Conservation (phyloP, 768 basidiomycete genomes). For the Pleurotus salmoneostramineus region DNA sequence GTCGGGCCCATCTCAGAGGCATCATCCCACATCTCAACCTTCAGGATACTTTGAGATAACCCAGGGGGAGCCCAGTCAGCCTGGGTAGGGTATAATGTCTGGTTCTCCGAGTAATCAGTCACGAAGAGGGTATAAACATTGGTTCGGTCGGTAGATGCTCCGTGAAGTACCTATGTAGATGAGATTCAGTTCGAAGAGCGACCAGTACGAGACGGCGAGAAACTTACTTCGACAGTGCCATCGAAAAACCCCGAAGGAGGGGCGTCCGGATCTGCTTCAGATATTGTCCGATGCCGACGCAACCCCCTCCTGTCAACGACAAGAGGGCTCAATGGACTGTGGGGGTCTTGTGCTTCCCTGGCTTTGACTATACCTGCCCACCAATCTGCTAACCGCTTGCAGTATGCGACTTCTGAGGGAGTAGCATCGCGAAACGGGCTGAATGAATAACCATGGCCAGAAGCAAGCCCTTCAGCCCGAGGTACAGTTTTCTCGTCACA, state of each 20-base stretch:
- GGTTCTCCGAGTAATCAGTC: slow-evolving; percentile 60
- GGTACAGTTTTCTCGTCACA: slow-evolving; percentile 27
- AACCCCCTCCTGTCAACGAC: slow-evolving; percentile 7
- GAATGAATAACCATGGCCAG: slow-evolving; percentile 34
- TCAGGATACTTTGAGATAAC: slow-evolving; percentile 42
- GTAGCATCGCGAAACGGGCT: slow-evolving; percentile 42
- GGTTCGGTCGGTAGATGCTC: slow-evolving; percentile 29
- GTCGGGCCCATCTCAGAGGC: slow-evolving; percentile 35
- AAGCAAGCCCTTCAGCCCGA: slow-evolving; percentile 24
- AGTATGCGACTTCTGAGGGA: slow-evolving; percentile 37
- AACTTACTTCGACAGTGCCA: slow-evolving; percentile 56
- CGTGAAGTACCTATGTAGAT: slow-evolving; percentile 42
- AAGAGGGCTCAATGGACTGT: slow-evolving; percentile 8
- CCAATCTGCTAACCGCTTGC: slow-evolving; percentile 43
- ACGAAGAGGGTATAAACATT: slow-evolving; percentile 49
- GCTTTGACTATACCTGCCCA: slow-evolving; percentile 26
- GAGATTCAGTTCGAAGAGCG: not conserved
- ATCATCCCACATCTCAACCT: slow-evolving; percentile 55
- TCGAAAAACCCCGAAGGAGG: slow-evolving; percentile 52
- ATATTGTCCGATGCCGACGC: slow-evolving; percentile 44
- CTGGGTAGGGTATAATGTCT: slow-evolving; percentile 24
- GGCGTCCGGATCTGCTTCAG: slow-evolving; percentile 42
- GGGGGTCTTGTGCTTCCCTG: not conserved
- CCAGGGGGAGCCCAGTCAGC: slow-evolving; percentile 43
- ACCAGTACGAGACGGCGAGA: not conserved